These are phyloP conservation scores for Chenopodium suecicum DNA, from an alignment of 148 eudicot species.

Conservation along the genomic window DNA sequence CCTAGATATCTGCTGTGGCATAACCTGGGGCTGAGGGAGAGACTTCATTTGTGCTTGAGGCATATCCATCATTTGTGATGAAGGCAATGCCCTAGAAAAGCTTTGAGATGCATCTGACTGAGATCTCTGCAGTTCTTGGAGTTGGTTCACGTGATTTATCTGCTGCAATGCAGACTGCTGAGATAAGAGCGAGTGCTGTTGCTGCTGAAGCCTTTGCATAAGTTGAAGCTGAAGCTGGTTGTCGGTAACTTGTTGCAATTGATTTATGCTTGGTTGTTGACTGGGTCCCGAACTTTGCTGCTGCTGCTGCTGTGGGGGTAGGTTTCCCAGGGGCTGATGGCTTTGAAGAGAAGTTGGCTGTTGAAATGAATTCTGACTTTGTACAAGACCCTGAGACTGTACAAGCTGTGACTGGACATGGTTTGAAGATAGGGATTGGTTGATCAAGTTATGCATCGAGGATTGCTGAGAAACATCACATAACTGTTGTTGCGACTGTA, in stretches of 20 bases:
- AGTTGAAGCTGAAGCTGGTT: conserved; percentile 67
- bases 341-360: conserved; percentile 56
- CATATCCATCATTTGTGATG: conserved; percentile 50
- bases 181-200: conserved; percentile 57
- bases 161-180: conserved; percentile 60
- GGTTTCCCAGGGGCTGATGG: conserved; percentile 51
- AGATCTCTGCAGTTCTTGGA: conserved; percentile 58
- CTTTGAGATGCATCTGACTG: conserved; percentile 48
- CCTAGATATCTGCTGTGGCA: conserved; percentile 47
- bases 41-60: conserved; percentile 43
- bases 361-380: conserved; percentile 49
- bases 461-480: conserved; percentile 51
- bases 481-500: conserved; percentile 61
- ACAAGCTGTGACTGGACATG: conserved; percentile 58
- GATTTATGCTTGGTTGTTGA: conserved; percentile 49
- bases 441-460: conserved; percentile 46
- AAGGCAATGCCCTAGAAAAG: conserved; percentile 52
- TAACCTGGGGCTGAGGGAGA: conserved; percentile 50
- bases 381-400: conserved; percentile 45
- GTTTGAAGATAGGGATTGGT: conserved; percentile 43
- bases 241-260: conserved; percentile 53
- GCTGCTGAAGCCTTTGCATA: conserved; percentile 73
- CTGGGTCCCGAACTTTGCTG: conserved; percentile 46
- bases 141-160: conserved; percentile 38
- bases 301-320: conserved; percentile 54